Evolutionary conservation across 768 basidiomycete genomes (phyloP), one percentile per base, ranked within the genome.

Genomic region (Gautieria morchelliformis): DNA sequence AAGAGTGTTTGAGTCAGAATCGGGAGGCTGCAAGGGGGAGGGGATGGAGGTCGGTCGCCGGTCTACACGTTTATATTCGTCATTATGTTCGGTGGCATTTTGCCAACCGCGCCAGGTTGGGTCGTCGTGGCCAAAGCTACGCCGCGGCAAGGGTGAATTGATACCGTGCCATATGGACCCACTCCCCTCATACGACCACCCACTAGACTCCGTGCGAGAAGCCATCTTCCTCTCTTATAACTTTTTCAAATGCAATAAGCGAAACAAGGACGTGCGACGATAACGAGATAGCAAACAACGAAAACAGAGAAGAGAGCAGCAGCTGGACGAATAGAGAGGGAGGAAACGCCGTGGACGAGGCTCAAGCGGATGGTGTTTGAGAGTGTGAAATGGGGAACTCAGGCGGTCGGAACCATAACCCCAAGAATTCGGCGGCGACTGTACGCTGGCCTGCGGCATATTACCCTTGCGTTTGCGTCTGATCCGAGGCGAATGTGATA

Each of bases 1-100:
- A 63, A 92, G 80, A 42, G 89, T 87, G 49, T 54, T 50, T 19
- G 56, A 35, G 2, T 51, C 45, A 10, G 55, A 24, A 15, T 49
- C 55, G 7, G 53, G 40, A 5, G 53, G 37, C 10, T 40, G 37
- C n/a, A 78, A 79, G 67, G 79, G 78, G 49, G 76, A 52, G 44
- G 45, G n/a, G 33, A 56, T 22, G 40, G 39, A 58, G 49, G 58
- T 8, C 40, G 52, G 10, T 42, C 27, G 57, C 22, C 33, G 19
- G 53, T 27, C 30, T 24, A 33, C 8, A 10, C 22, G 27, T 22
- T 32, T 33, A 20, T 53, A n/a, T 19, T 42, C n/a, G 40, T 22
- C 52, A 54, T 4, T 24, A 41, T 17, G 19, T 11, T 45, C 45
- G 32, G 45, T 11, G 42, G 12, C 19, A 22, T 5, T 35, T 8